phyloP scores from a whole-genome alignment of 2,329 filamentous ascomycete genomes.

The Penicillium sclerotiorum region DNA sequence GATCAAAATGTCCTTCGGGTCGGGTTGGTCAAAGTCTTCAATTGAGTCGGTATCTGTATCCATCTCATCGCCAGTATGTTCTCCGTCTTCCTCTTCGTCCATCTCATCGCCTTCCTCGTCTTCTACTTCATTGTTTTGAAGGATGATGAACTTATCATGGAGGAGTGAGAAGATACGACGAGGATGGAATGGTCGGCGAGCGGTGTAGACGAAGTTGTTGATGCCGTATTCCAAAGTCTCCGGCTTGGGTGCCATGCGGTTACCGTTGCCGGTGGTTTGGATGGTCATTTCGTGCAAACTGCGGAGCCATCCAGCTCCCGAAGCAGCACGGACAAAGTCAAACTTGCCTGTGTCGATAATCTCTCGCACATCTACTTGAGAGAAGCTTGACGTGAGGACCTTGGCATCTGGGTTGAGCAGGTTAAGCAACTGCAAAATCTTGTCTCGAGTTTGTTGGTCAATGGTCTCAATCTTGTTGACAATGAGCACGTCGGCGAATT shows the following conservation, averaged over 20 bases:
- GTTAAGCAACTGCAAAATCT: constrained; percentile 58
- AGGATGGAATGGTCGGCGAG: constrained; percentile 55
- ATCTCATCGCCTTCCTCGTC: constrained; percentile 33
- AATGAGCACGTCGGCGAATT: constrained; percentile 74
- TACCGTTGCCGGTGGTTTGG: constrained; percentile 57
- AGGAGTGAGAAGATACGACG: constrained; percentile 44
- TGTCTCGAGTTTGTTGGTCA: constrained; percentile 45
- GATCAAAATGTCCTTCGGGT: constrained; percentile 35
- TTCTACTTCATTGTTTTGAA: constrained; percentile 39
- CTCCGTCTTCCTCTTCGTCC: constrained; percentile 29
- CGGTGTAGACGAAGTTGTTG: constrained; percentile 69
- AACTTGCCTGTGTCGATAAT: constrained; percentile 69
- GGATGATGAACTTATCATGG: constrained; percentile 49
- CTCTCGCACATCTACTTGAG: constrained; percentile 62
- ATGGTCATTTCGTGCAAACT: constrained; percentile 70
- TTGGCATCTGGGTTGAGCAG: constrained; percentile 69
- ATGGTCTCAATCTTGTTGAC: constrained; percentile 72
- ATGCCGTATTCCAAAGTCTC: constrained; percentile 72
- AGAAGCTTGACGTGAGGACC: constrained; percentile 62
- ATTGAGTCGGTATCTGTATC: constrained; percentile 29
- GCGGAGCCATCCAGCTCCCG: constrained; percentile 69
- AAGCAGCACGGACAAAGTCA: constrained; percentile 64
- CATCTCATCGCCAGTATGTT: constrained; percentile 31
- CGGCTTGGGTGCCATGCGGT: constrained; percentile 65
- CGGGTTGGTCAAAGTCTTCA: constrained; percentile 36